phyloP scores from a whole-genome alignment of 2,329 filamentous ascomycete genomes.

The Ceratocystis huliohia region DNA sequence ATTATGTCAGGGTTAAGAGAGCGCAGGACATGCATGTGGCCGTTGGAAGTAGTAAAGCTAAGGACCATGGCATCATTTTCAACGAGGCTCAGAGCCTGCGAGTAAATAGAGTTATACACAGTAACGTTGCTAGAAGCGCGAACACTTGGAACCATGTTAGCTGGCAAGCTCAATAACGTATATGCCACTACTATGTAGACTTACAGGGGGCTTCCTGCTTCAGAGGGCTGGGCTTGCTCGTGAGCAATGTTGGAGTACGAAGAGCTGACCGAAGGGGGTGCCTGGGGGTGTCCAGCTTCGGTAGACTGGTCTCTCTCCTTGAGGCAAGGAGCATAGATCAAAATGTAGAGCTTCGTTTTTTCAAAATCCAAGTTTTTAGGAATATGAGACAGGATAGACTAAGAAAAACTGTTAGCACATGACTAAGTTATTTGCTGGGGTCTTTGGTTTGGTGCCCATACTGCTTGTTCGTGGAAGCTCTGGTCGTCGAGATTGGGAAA shows the following conservation, averaged over 20 bases:
- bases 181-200: constrained; percentile 24
- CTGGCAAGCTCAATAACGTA: not conserved
- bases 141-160: constrained; percentile 29
- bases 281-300: constrained; percentile 43
- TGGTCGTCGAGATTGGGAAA: constrained; percentile 47
- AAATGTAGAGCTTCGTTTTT: constrained; percentile 65
- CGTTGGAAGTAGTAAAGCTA: constrained; percentile 72
- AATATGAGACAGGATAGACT: constrained; percentile 83
- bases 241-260: constrained; percentile 79
- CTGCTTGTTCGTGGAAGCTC: constrained; percentile 63
- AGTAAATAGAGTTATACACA: constrained; percentile 66
- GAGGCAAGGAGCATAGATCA: constrained; percentile 76
- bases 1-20: constrained; percentile 75
- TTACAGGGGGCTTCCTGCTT: constrained; percentile 46
- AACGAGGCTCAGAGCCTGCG: constrained; percentile 65
- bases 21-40: constrained; percentile 74
- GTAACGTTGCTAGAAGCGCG: constrained; percentile 39
- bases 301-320: constrained; percentile 49
- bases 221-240: constrained; percentile 56
- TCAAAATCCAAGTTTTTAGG: constrained; percentile 63
- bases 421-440: not conserved
- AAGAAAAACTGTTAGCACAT: constrained; percentile 8
- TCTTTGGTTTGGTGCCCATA: constrained; percentile 36
- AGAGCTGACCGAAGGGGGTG: constrained; percentile 52
- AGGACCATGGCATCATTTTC: constrained; percentile 78